Evolutionary conservation across 2,329 filamentous ascomycete genomes (phyloP), one percentile per base, ranked within the genome.

Genomic region (Penicillium janthinellum): DNA sequence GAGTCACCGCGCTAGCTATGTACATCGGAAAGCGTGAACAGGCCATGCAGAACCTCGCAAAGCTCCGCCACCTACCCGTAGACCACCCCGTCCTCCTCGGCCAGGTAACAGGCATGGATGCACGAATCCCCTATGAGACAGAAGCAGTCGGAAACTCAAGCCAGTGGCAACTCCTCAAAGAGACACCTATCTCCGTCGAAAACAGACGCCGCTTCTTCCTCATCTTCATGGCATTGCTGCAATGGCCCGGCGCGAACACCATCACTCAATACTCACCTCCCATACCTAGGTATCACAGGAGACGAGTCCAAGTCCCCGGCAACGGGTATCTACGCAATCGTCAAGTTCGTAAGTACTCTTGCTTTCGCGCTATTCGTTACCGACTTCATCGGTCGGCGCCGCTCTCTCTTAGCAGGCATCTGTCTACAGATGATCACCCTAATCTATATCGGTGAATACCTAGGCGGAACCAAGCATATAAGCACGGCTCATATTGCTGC

Each of bases 181-280:
- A 79, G 56, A 77, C 72, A 0, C 73, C 80, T 17, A 57, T 70
- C 1, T 72, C 75, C 0, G 61, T 71, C 0, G 64, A 75, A 14
- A 81, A 81, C 54, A 71, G 79, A 3, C 75, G 77, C 17, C 74
- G 78, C 3, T 67, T 78, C 14, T 75, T 78, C 57, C 77, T 79
- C 37, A 64, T 69, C 8, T 65, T 79, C 4, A 59, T 78, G 20
- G 74, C 74, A 0, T 80, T 77, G 22, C 70, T 72, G 0, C 77
- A 83, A 63, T 73, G 81, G 48, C 79, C 78, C 0, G 78, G 80
- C 5, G 79, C 78, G 17, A 79, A 79, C 64, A 72, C 74, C 1
- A 76, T 83, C 49, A 79, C 79, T 0, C 68, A 75, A 12, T 79
- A 83, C 61, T 67, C 81, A 5, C 72, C 82, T 0, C 75, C 79